Percentiles rank a stretch among this genome's conserved stretches.
These are phyloP conservation scores for Prunus persica DNA, from an alignment of 306 rosid genomes.

Conservation along the genomic window DNA sequence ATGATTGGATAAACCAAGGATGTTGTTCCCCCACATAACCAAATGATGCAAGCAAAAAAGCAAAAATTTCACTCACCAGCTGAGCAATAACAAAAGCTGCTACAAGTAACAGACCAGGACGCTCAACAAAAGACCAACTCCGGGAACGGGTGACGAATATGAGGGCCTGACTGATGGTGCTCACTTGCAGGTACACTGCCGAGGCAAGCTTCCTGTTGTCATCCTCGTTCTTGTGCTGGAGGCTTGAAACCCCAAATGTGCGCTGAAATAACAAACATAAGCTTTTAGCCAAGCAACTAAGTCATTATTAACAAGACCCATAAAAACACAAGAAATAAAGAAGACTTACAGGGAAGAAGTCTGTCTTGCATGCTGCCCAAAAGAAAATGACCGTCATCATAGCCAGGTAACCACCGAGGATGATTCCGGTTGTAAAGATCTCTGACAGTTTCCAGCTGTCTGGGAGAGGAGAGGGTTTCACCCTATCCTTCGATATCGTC, in stretches of 20 bases:
- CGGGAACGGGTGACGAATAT: constrained; percentile 73
- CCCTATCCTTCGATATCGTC: constrained; percentile 91
- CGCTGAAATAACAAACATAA: constrained; percentile 28
- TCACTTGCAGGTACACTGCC: constrained; percentile 78
- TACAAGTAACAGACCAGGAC: constrained; percentile 67
- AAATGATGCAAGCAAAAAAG: background rate
- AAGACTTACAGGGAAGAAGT: constrained; percentile 74
- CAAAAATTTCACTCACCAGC: constrained; percentile 50
- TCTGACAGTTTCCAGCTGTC: constrained; percentile 90
- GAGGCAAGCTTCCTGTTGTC: constrained; percentile 64
- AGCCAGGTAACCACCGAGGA: constrained; percentile 81
- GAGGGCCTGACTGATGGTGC: constrained; percentile 79
- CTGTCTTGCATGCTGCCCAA: constrained; percentile 72
- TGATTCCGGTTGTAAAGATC: constrained; percentile 71
- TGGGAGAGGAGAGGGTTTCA: constrained; percentile 82
- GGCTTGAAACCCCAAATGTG: constrained; percentile 76
- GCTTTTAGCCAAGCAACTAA: constrained; percentile 5
- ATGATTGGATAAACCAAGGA: constrained; percentile 9
- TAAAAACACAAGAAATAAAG: background rate
- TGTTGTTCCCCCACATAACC: background rate
- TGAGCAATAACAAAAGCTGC: constrained; percentile 70
- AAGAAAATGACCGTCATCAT: constrained; percentile 92
- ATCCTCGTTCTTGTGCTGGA: constrained; percentile 35
- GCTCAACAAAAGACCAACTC: constrained; percentile 73
- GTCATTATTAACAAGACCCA: background rate